These are phyloP conservation scores for Diaporthe citriasiana DNA, from an alignment of 2,329 filamentous ascomycete genomes.

Conservation along the genomic window DNA sequence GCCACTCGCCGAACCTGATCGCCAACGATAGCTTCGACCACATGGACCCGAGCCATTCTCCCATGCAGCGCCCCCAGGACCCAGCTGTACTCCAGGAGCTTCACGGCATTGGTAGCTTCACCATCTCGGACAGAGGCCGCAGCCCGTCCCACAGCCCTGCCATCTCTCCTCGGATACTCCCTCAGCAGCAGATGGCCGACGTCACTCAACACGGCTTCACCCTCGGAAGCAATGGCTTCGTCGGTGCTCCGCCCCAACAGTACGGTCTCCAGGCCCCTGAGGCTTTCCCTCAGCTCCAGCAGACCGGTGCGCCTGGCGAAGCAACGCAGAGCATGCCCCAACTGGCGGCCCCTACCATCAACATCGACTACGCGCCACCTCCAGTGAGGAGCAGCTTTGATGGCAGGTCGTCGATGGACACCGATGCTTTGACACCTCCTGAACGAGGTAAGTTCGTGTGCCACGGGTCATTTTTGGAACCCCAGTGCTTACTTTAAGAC, in stretches of 20 bases:
- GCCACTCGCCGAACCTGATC: constrained; percentile 81
- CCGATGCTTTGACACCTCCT: constrained; percentile 88
- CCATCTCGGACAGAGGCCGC: constrained; percentile 81
- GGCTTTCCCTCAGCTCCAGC: constrained; percentile 66
- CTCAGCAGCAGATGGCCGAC: constrained; percentile 69
- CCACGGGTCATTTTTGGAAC: not conserved
- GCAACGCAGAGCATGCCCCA: constrained; percentile 64
- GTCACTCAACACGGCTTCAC: constrained; percentile 65
- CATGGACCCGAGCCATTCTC: constrained; percentile 80
- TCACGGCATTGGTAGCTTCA: constrained; percentile 83
- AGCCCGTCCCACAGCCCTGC: constrained; percentile 84
- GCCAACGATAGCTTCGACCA: constrained; percentile 85
- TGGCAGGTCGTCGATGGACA: constrained; percentile 75
- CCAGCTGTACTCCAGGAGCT: constrained; percentile 81
- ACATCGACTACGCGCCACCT: constrained; percentile 90
- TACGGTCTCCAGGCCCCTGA: constrained; percentile 61
- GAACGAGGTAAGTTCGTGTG: constrained; percentile 70
- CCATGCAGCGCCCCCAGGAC: constrained; percentile 82
- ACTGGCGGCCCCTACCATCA: constrained; percentile 91
- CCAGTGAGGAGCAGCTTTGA: constrained; percentile 77
- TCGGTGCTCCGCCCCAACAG: constrained; percentile 54
- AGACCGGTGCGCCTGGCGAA: constrained; percentile 60
- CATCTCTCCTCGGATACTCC: constrained; percentile 73
- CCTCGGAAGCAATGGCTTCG: constrained; percentile 59
- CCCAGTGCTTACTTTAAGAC: constrained; percentile 14